Evolutionary conservation across 1,284 basidiomycete species (phyloP).

Genomic region (Xanthoconium separans): DNA sequence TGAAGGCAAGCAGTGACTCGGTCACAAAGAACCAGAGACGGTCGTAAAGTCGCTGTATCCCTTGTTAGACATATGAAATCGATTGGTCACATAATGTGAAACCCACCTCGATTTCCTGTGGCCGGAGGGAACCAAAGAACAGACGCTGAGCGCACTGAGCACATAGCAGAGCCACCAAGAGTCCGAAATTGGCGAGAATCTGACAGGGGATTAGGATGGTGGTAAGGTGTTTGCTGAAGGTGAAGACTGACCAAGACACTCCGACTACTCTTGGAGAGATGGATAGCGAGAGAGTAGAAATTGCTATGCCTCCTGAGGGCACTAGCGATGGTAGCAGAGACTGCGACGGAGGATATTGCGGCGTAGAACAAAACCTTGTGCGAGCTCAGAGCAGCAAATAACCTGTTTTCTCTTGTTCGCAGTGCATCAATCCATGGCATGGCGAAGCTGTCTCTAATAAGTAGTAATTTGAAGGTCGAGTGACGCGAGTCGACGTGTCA

Average conservation of each 20-base stretch:
- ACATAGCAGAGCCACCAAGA: constrained; percentile 74
- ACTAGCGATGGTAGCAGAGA: constrained; percentile 70
- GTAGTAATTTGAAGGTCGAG: not conserved
- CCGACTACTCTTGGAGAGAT: constrained; percentile 88
- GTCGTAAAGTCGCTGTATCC: constrained; percentile 83
- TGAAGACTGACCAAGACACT: constrained; percentile 73
- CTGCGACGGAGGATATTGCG: constrained; percentile 66
- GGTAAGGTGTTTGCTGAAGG: not conserved
- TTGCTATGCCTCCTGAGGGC: constrained; percentile 86
- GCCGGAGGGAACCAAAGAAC: constrained; percentile 89
- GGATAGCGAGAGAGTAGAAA: constrained; percentile 92
- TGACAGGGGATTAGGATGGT: constrained; percentile 33
- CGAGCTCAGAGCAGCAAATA: constrained; percentile 52
- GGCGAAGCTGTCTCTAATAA: not conserved
- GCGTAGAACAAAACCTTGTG: constrained; percentile 72
- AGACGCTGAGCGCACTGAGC: constrained; percentile 82
- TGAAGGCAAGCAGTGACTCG: constrained; percentile 92
- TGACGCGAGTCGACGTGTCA: constrained; percentile 13
- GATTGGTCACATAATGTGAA: not conserved
- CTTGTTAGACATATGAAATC: constrained; percentile 1
- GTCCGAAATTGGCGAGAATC: constrained; percentile 92
- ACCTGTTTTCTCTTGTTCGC: constrained; percentile 39
- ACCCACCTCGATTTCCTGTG: constrained; percentile 89
- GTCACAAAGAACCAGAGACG: constrained; percentile 97
- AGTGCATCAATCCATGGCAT: constrained; percentile 37